Conservation (phyloP, 148 eudicot genomes). For the Silene conica region DNA sequence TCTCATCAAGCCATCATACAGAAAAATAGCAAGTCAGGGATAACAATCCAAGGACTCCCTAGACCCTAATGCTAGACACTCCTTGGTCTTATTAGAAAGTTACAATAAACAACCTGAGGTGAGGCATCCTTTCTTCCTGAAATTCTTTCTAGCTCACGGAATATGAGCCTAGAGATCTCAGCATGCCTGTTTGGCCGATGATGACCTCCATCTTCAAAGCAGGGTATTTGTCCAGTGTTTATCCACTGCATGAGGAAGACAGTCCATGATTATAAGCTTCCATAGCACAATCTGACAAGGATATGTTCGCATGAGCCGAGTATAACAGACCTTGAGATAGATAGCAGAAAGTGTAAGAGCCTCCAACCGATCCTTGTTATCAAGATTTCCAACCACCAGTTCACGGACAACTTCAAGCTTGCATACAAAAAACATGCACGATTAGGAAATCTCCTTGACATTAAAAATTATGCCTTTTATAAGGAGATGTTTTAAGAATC, state of each 20-base stretch:
- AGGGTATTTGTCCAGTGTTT: conserved; percentile 92
- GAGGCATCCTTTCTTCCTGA: conserved; percentile 58
- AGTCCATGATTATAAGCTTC: neutral
- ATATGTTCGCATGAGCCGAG: neutral
- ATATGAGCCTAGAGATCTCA: conserved; percentile 89
- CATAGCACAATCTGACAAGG: neutral
- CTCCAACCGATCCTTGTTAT: conserved; percentile 57
- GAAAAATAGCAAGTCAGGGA: neutral
- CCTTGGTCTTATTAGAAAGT: neutral
- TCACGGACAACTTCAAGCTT: conserved; percentile 97
- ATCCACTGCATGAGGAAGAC: conserved; percentile 67
- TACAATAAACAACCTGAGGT: conserved; percentile 49
- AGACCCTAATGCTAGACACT: neutral
- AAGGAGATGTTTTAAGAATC: neutral
- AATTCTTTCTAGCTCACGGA: conserved; percentile 81
- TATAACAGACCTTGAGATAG: conserved; percentile 73
- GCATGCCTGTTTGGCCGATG: conserved; percentile 94
- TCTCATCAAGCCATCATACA: neutral
- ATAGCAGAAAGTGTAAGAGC: conserved; percentile 81
- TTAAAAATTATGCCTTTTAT: neutral
- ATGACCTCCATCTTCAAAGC: conserved; percentile 97
- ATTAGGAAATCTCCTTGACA: conserved; percentile 15
- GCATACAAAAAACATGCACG: conserved; percentile 27
- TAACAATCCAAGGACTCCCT: neutral
- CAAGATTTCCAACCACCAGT: conserved; percentile 52